Evolutionary conservation across 2,329 filamentous ascomycete genomes (phyloP).

Genomic region (Pseudogymnoascus sp.): DNA sequence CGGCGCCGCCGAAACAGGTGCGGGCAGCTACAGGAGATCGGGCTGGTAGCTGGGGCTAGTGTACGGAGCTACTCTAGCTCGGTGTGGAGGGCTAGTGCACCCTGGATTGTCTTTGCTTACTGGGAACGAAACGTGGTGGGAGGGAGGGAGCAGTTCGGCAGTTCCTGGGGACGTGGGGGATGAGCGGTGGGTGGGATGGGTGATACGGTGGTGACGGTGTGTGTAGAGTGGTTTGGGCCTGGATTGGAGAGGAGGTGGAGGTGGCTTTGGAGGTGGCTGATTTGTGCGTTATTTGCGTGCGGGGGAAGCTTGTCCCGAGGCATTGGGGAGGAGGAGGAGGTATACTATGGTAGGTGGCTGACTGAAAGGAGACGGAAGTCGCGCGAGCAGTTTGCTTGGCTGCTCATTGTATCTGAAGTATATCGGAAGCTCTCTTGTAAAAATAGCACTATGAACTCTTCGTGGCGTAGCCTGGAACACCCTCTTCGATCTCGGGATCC

Average conservation of each 20-base stretch:
- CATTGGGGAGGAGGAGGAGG: background rate
- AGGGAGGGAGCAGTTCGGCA: too few species aligned
- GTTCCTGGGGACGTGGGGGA: too few species aligned
- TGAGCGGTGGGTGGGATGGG: background rate
- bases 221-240: background rate
- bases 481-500: background rate
- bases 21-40: background rate
- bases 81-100: too few species aligned
- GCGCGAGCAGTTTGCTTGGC: too few species aligned
- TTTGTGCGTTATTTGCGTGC: background rate
- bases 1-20: background rate
- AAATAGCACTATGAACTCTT: background rate
- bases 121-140: too few species aligned
- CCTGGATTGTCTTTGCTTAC: too few species aligned
- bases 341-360: too few species aligned
- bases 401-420: too few species aligned
- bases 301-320: slow-evolving; percentile 6
- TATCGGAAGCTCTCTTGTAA: background rate
- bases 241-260: background rate
- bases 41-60: background rate
- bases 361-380: background rate
- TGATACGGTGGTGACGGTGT: background rate
- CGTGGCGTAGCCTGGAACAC: slow-evolving; percentile 1
- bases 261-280: background rate
- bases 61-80: background rate